phyloP scores from a whole-genome alignment of 805 yeast genomes.

The Kuraishia capsulata region DNA sequence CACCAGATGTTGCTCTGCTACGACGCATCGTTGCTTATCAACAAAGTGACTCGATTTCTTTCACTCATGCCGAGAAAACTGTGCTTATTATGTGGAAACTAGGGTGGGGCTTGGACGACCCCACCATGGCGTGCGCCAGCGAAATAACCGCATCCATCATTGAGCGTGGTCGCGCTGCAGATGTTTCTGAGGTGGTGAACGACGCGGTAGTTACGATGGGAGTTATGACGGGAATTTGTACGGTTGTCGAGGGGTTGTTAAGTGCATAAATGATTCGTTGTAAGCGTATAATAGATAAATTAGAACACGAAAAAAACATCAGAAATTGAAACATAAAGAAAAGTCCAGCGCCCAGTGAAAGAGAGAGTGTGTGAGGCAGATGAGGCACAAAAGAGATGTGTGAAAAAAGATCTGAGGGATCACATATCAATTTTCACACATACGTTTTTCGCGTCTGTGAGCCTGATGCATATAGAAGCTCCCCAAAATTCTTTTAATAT shows the following conservation, averaged over 20 bases:
- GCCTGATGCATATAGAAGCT: not conserved
- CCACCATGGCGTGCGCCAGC: conserved; percentile 4
- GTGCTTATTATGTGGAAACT: too few relatives aligned
- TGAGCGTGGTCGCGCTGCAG: not conserved
- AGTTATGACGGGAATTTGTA: conserved; percentile 1
- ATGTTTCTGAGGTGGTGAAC: conserved; percentile 4
- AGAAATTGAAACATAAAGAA: not conserved
- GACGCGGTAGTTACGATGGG: conserved; percentile 5
- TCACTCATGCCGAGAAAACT: too few relatives aligned
- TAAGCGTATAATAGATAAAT: too few relatives aligned
- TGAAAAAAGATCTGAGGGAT: not conserved
- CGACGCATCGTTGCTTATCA: too few relatives aligned
- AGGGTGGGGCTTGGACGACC: too few relatives aligned
- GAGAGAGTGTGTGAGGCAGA: not conserved
- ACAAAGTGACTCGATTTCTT: too few relatives aligned
- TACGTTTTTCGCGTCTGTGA: not conserved
- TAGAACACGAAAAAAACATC: not conserved
- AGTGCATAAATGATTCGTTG: too few relatives aligned
- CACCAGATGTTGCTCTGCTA: too few relatives aligned
- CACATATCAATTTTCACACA: not conserved
- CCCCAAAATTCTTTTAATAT: too few relatives aligned
- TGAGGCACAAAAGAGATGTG: not conserved
- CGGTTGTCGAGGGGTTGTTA: conserved; percentile 5
- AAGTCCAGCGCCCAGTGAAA: too few relatives aligned
- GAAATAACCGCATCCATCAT: not conserved